Evolutionary conservation across 805 yeast genomes (phyloP).

Genomic region (Zygosaccharomyces pseudorouxii): DNA sequence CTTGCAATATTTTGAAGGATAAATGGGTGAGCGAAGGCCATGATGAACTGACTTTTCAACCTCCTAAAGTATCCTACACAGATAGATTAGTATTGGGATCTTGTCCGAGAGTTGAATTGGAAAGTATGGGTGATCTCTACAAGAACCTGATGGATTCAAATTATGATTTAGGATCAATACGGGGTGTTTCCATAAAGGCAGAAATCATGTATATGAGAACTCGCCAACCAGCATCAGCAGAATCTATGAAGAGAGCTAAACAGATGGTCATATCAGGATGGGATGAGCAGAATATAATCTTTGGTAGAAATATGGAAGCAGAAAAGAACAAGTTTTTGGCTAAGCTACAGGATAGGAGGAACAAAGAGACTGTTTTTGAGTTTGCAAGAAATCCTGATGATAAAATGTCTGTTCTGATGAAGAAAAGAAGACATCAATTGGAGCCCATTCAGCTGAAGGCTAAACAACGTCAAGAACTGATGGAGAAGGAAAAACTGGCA

Average conservation of each 20-base stretch:
- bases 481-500: conserved; percentile 68
- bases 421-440: conserved; percentile 75
- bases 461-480: conserved; percentile 57
- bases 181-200: conserved; percentile 75
- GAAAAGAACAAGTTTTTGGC: conserved; percentile 71
- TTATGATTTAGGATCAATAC: conserved; percentile 62
- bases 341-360: conserved; percentile 59
- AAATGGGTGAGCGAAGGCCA: conserved; percentile 41
- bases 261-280: conserved; percentile 73
- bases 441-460: conserved; percentile 85
- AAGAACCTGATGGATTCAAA: conserved; percentile 55
- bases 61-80: conserved; percentile 64
- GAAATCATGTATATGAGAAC: conserved; percentile 84
- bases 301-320: conserved; percentile 69
- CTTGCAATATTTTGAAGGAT: conserved; percentile 47
- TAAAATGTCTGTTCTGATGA: conserved; percentile 76
- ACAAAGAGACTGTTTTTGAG: conserved; percentile 92
- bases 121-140: conserved; percentile 65
- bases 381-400: conserved; percentile 64
- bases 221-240: conserved; percentile 78
- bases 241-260: conserved; percentile 79
- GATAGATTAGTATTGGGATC: conserved; percentile 79
- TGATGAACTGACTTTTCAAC: conserved; percentile 37
- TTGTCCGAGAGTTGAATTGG: conserved; percentile 68
- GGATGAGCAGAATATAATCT: conserved; percentile 82